Evolutionary conservation across 176 grass and related monocot genomes (phyloP).

Genomic region (Ampelocalamus luodianensis): DNA sequence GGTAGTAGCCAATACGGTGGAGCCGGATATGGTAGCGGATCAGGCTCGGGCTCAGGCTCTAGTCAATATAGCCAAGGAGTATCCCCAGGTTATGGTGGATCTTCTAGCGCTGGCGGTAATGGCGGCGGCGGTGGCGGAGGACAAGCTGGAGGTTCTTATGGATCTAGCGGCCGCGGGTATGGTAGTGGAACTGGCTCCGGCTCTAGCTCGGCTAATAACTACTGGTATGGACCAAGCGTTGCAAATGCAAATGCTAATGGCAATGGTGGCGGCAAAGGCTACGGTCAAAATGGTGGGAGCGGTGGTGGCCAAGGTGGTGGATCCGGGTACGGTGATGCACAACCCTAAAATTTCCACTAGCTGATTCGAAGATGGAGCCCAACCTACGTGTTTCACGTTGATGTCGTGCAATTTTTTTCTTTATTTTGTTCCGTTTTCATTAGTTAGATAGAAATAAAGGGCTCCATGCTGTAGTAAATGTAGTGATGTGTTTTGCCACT

Average conservation of each 20-base stretch:
- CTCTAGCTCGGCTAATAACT: background rate
- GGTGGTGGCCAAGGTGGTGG: slow-evolving; percentile 25
- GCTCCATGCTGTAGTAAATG: background rate
- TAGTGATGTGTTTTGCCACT: background rate
- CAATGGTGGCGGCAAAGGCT: background rate
- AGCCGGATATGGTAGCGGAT: background rate
- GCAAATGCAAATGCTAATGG: slow-evolving; percentile 7
- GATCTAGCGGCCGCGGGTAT: background rate
- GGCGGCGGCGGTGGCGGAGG: slow-evolving; percentile 3
- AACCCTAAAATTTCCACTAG: background rate
- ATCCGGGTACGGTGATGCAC: background rate
- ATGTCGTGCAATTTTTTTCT: background rate
- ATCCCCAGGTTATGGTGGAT: background rate
- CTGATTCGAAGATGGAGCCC: background rate
- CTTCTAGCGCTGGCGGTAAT: background rate
- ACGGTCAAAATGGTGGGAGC: background rate
- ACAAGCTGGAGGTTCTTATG: background rate
- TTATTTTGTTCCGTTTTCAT: background rate
- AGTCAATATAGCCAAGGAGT: background rate
- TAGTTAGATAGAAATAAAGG: background rate
- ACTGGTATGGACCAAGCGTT: background rate
- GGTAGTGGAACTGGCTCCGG: slow-evolving; percentile 23
- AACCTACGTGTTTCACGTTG: background rate
- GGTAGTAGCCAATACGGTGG: background rate
- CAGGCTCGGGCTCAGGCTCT: slow-evolving; percentile 1